Percentiles rank a stretch among this genome's conserved stretches.
Evolutionary conservation across 805 yeast species (phyloP).

Genomic region (Kuraishia cidri): DNA sequence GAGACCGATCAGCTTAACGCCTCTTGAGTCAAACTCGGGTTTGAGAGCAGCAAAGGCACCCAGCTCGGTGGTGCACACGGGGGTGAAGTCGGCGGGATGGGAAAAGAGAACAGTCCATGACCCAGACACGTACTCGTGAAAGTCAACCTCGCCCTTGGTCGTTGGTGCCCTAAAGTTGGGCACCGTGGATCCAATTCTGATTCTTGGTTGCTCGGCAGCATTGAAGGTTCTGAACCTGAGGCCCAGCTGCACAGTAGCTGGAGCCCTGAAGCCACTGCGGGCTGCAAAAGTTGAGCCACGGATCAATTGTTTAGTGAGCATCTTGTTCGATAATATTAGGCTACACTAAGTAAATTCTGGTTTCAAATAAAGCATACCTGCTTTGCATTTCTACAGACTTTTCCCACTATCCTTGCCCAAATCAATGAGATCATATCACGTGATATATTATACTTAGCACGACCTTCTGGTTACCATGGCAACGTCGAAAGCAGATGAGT

Average conservation of each 20-base stretch:
- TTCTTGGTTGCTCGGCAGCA: constrained; percentile 47
- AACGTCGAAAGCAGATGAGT: no score
- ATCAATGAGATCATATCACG: no score
- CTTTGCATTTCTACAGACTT: no score
- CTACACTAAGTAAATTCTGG: no score
- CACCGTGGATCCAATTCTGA: constrained; percentile 77
- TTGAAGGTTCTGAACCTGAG: constrained; percentile 33
- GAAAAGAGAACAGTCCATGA: constrained; percentile 86
- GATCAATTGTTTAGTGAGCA: constrained; percentile 14
- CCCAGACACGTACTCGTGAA: constrained; percentile 81
- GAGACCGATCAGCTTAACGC: constrained; percentile 81
- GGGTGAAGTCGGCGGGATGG: constrained; percentile 96
- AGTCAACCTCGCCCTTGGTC: constrained; percentile 74
- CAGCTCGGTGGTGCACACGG: constrained; percentile 93
- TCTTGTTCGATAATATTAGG: no score
- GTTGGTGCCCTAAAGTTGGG: constrained; percentile 85
- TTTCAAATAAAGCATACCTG: no score
- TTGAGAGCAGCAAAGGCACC: constrained; percentile 89
- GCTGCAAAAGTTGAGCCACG: constrained; percentile 3
- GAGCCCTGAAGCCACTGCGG: constrained; percentile 3
- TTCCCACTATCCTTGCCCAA: no score
- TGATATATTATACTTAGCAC: no score
- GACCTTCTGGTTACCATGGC: no score
- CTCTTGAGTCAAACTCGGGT: constrained; percentile 81
- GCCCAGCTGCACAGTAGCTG: constrained; percentile 9